These are phyloP conservation scores for Kandelia obovata DNA, from an alignment of 345 rosid genomes.

Conservation along the genomic window DNA sequence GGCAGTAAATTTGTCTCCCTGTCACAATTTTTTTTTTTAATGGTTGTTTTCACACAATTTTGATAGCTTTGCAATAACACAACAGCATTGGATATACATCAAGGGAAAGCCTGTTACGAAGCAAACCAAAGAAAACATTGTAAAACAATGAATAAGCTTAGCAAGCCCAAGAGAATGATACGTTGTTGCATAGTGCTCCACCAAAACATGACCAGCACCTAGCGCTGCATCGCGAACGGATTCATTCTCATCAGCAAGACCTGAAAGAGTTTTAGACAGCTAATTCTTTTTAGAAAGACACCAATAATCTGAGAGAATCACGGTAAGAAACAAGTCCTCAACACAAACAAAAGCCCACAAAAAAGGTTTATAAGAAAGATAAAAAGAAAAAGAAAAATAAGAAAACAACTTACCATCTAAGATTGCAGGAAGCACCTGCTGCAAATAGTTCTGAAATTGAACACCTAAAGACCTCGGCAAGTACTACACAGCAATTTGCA, in stretches of 20 bases:
- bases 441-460: conserved; percentile 94
- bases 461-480: conserved; percentile 91
- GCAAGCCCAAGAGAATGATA: conserved; percentile 15
- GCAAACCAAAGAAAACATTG: too few relatives aligned
- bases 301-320: not conserved
- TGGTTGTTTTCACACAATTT: too few relatives aligned
- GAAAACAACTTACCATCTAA: conserved; percentile 62
- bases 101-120: too few relatives aligned
- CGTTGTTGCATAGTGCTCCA: conserved; percentile 98
- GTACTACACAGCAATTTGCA: conserved; percentile 47
- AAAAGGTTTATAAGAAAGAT: not conserved
- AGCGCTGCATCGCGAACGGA: conserved; percentile 99
- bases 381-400: not conserved
- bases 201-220: conserved; percentile 97
- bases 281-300: conserved; percentile 15
- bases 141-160: not conserved
- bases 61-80: too few relatives aligned
- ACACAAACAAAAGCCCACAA: conserved; percentile 9
- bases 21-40: too few relatives aligned
- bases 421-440: conserved; percentile 90
- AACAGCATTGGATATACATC: too few relatives aligned
- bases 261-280: conserved; percentile 36
- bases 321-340: not conserved
- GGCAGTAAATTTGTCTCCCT: too few relatives aligned
- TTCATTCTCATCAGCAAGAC: conserved; percentile 99